Conservation (phyloP, 1,284 basidiomycete genomes). For the Heliocybe sulcata region DNA sequence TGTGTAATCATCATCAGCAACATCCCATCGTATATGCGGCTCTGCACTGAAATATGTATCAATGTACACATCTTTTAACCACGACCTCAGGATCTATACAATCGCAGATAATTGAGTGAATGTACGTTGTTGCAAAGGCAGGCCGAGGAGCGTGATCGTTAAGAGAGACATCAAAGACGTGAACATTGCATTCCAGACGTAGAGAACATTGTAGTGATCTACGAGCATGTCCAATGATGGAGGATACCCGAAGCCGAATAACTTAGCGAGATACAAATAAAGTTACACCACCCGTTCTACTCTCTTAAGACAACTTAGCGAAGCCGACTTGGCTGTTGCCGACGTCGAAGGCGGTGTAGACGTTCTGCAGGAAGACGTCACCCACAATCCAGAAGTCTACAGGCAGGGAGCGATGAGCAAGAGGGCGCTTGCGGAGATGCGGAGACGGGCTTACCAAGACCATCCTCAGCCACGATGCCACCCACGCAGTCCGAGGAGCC, state of each 20-base stretch:
- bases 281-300: background rate
- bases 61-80: background rate
- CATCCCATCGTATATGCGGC: background rate
- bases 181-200: background rate
- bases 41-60: background rate
- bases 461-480: conserved; percentile 16
- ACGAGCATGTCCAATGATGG: no score
- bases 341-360: conserved; percentile 17
- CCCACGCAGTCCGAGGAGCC: conserved; percentile 27
- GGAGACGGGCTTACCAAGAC: conserved; percentile 4
- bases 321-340: conserved; percentile 17
- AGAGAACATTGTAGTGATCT: background rate
- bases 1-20: background rate
- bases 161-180: background rate
- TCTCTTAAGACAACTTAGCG: conserved; percentile 12
- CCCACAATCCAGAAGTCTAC: conserved; percentile 18
- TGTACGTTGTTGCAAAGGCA: background rate
- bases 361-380: conserved; percentile 17
- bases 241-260: background rate
- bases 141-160: no score
- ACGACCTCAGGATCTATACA: background rate
- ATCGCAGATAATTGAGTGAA: background rate
- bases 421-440: background rate
- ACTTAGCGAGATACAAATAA: background rate
- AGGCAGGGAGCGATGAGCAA: background rate